Evolutionary conservation across 371 early-diverging fungal species (phyloP), one percentile per base, ranked within the genome.

Genomic region (Mortierella sp.): DNA sequence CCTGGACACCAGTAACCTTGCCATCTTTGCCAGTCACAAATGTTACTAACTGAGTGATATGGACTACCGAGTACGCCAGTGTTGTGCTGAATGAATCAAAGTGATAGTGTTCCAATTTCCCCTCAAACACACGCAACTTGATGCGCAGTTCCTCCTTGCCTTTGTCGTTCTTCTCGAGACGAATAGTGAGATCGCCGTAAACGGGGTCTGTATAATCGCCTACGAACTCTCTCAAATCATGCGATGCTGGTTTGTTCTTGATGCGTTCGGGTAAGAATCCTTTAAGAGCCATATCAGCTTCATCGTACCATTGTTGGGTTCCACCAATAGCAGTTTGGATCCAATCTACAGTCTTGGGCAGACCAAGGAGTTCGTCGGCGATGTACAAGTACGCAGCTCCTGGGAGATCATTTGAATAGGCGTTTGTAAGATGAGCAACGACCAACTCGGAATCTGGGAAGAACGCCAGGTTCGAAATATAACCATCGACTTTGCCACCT

Each of bases 381-480:
- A 71, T 55, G 58, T 64, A 64, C 40, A 47, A 71, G 28, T 52
- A 43, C 11, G 64, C 30, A 24, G 22, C 37, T 43, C 14, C 40
- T 47, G 71, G 64, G n/a, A 64, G 37, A 45, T 18, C 28, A n/a
- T 64, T 57, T n/a, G 57, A 6, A 30, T 62, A 57, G 14, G 49
- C 32, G 59, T 71, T 71, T 26, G 64, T 57, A 58, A 64, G 71
- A 30, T 30, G 43, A 18, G 71, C 37, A 47, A 71, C 58, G 10
- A 71, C 71, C 20, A 71, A 54, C 35, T 71, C 71, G 24, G 64
- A 64, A 64, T 71, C 71, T 8, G 71, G 71, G 64, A 71, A 59
- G 20, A 71, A 24, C 24, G 62, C 64, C 40, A 71, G 55, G 58
- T 57, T 71, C 22, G 71, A 71, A 18, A 64, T 22, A 58, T 39